Conservation (phyloP, 2,329 filamentous ascomycete species). For the Rhynchosporium graminicola region DNA sequence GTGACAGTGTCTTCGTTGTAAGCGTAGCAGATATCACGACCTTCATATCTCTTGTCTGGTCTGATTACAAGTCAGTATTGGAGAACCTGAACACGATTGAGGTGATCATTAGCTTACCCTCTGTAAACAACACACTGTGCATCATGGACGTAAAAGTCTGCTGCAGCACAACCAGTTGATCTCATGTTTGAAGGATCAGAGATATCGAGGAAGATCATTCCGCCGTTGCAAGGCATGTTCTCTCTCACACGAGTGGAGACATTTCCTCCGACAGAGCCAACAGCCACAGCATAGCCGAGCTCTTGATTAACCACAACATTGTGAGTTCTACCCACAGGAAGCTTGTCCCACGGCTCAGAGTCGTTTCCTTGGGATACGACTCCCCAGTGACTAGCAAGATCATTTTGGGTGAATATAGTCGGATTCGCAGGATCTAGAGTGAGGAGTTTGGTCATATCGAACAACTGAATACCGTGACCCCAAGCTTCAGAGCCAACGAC, state of each 20-base stretch:
- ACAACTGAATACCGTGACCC: conserved; percentile 54
- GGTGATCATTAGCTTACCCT: conserved; percentile 5
- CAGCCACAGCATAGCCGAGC: conserved; percentile 38
- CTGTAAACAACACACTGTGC: conserved; percentile 46
- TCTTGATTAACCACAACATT: conserved; percentile 20
- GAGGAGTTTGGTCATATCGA: conserved; percentile 56
- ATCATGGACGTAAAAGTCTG: conserved; percentile 46
- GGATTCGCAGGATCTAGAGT: conserved; percentile 46
- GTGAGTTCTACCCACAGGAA: conserved; percentile 15
- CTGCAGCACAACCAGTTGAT: conserved; percentile 48
- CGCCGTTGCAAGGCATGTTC: conserved; percentile 43
- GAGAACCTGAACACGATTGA: not conserved
- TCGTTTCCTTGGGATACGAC: conserved; percentile 4
- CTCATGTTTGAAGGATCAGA: conserved; percentile 48
- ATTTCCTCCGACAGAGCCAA: conserved; percentile 8
- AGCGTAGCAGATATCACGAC: conserved; percentile 19
- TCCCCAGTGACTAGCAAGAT: conserved; percentile 12
- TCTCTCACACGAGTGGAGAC: conserved; percentile 34
- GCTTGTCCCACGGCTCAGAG: conserved; percentile 13
- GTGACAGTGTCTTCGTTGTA: conserved; percentile 44
- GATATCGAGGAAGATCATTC: conserved; percentile 53
- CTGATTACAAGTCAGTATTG: not conserved
- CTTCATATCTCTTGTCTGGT: conserved; percentile 27
- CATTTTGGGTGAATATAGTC: conserved; percentile 39
- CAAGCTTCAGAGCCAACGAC: conserved; percentile 46